These are phyloP conservation scores for Pythium brassicae DNA, from an alignment of 352 stramenopile genomes.

Conservation along the genomic window DNA sequence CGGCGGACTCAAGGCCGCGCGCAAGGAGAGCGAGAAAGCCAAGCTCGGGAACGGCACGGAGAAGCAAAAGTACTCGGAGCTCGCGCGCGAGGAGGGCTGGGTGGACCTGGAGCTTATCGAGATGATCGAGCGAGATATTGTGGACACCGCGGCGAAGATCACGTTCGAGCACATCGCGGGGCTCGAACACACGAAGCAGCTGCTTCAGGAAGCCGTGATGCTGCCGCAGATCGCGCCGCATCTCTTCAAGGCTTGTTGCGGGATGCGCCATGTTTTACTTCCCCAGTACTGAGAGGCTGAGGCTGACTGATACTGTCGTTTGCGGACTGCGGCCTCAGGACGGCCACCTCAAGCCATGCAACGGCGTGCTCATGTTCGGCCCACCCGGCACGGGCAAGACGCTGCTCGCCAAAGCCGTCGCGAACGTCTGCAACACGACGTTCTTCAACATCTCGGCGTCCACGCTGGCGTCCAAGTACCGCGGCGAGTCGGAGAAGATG, in stretches of 20 bases:
- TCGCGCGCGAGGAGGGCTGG: slow-evolving; percentile 69
- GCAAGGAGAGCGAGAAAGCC: slow-evolving; percentile 35
- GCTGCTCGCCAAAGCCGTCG: slow-evolving; percentile 86
- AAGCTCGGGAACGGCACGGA: slow-evolving; percentile 18
- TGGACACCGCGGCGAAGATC: slow-evolving; percentile 64
- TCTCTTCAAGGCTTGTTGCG: slow-evolving; percentile 50
- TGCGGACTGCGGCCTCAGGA: slow-evolving; percentile 26
- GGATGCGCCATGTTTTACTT: neutral
- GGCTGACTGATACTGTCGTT: no score
- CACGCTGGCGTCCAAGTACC: slow-evolving; percentile 91
- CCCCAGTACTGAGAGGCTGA: neutral
- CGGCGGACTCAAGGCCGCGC: slow-evolving; percentile 34
- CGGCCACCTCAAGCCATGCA: slow-evolving; percentile 74
- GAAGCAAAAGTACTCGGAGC: slow-evolving; percentile 74
- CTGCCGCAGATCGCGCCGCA: slow-evolving; percentile 80
- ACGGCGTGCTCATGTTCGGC: slow-evolving; percentile 82
- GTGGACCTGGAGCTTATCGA: slow-evolving; percentile 81
- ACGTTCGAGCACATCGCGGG: slow-evolving; percentile 77
- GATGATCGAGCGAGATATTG: slow-evolving; percentile 84
- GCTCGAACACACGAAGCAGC: slow-evolving; percentile 75
- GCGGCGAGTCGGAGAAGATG: slow-evolving; percentile 95
- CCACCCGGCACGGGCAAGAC: slow-evolving; percentile 90
- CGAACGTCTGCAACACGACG: slow-evolving; percentile 94
- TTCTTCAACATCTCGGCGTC: slow-evolving; percentile 98
- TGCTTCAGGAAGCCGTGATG: slow-evolving; percentile 84